phyloP scores from a whole-genome alignment of 2,329 filamentous ascomycete genomes.

The Sclerotinia spermophila region DNA sequence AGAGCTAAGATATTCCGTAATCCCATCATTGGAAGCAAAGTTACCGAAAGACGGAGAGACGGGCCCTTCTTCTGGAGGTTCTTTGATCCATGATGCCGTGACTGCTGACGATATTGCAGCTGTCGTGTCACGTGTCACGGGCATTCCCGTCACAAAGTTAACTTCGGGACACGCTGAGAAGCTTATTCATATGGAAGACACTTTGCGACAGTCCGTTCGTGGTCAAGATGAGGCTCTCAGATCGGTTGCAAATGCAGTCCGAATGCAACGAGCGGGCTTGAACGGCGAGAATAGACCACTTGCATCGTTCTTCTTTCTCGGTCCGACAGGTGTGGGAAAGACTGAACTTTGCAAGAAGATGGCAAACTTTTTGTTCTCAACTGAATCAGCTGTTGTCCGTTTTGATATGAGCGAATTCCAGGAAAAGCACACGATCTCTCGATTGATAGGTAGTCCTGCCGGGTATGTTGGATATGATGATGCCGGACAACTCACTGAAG shows the following conservation, averaged over 20 bases:
- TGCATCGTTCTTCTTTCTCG: slow-evolving; percentile 96
- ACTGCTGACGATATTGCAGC: slow-evolving; percentile 89
- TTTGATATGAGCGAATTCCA: slow-evolving; percentile 99
- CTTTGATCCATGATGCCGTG: slow-evolving; percentile 88
- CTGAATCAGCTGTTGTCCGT: slow-evolving; percentile 81
- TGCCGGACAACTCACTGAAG: slow-evolving; percentile 92
- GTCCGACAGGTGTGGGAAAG: slow-evolving; percentile 94
- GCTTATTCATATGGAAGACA: slow-evolving; percentile 92
- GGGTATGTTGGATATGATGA: slow-evolving; percentile 97
- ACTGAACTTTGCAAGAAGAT: slow-evolving; percentile 97
- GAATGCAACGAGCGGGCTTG: slow-evolving; percentile 87
- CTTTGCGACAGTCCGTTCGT: slow-evolving; percentile 74
- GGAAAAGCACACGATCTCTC: slow-evolving; percentile 92
- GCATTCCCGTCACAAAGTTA: slow-evolving; percentile 77
- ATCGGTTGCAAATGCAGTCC: slow-evolving; percentile 87
- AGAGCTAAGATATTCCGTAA: slow-evolving; percentile 83
- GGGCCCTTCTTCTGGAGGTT: slow-evolving; percentile 40
- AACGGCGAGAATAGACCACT: slow-evolving; percentile 88
- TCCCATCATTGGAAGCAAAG: slow-evolving; percentile 75
- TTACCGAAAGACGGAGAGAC: slow-evolving; percentile 67
- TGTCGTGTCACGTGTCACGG: slow-evolving; percentile 86
- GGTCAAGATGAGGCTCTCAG: slow-evolving; percentile 93
- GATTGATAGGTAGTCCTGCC: slow-evolving; percentile 87
- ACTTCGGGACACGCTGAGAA: slow-evolving; percentile 94
- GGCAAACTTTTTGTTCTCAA: slow-evolving; percentile 88